Base-by-base conservation (phyloP, 75 land plant genomes). In the Picea glauca region DNA sequence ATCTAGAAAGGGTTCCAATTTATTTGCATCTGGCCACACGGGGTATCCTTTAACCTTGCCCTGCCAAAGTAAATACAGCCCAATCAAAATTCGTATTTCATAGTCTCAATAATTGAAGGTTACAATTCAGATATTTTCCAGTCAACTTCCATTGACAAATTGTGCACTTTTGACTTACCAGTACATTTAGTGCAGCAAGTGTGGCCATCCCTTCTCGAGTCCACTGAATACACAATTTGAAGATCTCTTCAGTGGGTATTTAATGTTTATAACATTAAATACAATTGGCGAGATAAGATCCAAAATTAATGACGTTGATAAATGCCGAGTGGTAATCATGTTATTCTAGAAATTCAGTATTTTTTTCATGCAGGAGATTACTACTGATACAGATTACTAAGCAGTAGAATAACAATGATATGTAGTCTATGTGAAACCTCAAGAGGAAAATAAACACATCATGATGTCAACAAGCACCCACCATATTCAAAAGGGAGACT, bases 161-260 rank as follows among this genome's bases (percentile, higher is more conserved):
- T 57, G 30, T 38, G 60, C 38, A 56, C 3, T 20, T 57, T 15
- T 43, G 54, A 80, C 85, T 64, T 85, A 96, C 99, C 82, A 92
- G 78, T 78, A 96, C 98, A 85, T 96, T 96, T 56, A 89, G 78
- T 77, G 99, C 93, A 78, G 99, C 99, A 77, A 96, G 88, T 20
- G 99, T 94, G 61, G 99, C 99, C 99, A 96, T 96, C 65, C 99
- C 99, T 85, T 96, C 99, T 50, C 99, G 89, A 78, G 99, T 96
- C 99, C 99, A 96, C 99, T 95, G 82, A 80, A 88, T 15, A 26
- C 65, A 70, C 5, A 33, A 46, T 70, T 43, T 35, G 43, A 70
- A 70, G 43, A 46, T 40, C 26, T 23, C 40, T 70, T 70, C 18
- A 70, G 74, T 33, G 43, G n/a, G 4, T 43, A 43, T 38, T 38